These are phyloP conservation scores for Cladosporium oxysporum DNA, from an alignment of 2,329 filamentous ascomycete species.

Conservation along the genomic window DNA sequence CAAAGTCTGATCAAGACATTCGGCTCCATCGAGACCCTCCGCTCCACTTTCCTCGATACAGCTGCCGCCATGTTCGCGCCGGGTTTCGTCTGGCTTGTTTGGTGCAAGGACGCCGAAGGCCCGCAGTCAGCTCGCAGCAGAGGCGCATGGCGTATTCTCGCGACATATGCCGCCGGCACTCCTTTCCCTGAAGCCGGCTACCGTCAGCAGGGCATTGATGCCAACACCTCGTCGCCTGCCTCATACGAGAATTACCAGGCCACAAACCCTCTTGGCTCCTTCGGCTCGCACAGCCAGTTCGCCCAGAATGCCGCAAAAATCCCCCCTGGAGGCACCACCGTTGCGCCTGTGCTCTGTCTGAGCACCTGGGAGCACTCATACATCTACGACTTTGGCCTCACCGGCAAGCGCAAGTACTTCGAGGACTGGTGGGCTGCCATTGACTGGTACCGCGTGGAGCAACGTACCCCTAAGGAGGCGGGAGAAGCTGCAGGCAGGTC, in stretches of 20 bases:
- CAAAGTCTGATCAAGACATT: constrained; percentile 68
- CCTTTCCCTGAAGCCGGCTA: constrained; percentile 85
- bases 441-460: constrained; percentile 74
- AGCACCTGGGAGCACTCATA: constrained; percentile 97
- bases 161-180: constrained; percentile 88
- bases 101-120: constrained; percentile 29
- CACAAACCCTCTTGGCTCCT: constrained; percentile 37
- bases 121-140: constrained; percentile 43
- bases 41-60: constrained; percentile 74
- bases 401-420: constrained; percentile 74
- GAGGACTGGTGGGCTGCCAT: constrained; percentile 85
- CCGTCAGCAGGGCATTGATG: constrained; percentile 68
- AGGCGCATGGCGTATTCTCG: constrained; percentile 66
- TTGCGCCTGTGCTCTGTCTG: constrained; percentile 80
- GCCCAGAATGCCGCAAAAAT: constrained; percentile 41
- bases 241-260: constrained; percentile 27
- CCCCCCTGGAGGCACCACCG: constrained; percentile 66
- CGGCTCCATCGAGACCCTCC: constrained; percentile 79
- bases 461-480: constrained; percentile 17
- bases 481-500: constrained; percentile 10
- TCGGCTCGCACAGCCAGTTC: constrained; percentile 38
- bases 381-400: constrained; percentile 76
- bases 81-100: constrained; percentile 93
- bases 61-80: constrained; percentile 93
- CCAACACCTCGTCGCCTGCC: constrained; percentile 59